Evolutionary conservation across 2,329 filamentous ascomycete species (phyloP).

Genomic region (Pseudogymnoascus sp.): DNA sequence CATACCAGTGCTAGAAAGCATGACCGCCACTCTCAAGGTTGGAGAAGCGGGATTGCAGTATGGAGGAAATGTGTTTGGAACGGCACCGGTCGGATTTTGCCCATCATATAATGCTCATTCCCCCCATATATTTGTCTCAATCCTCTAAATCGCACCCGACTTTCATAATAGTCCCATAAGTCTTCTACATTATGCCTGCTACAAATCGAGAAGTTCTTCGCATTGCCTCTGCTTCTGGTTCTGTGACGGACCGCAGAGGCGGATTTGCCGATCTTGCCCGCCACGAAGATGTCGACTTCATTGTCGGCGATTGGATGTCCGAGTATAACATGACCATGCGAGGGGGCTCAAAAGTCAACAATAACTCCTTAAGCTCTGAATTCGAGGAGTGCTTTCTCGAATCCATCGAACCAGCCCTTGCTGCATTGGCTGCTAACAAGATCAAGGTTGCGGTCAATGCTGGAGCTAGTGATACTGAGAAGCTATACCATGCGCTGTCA

Average conservation of each 20-base stretch:
- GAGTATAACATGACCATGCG: conserved; percentile 32
- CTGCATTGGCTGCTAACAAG: conserved; percentile 39
- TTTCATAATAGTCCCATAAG: not conserved
- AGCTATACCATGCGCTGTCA: conserved; percentile 31
- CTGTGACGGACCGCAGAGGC: conserved; percentile 38
- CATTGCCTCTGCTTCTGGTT: conserved; percentile 33
- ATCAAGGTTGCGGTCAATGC: conserved; percentile 51
- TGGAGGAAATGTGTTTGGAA: not conserved
- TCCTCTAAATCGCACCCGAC: not conserved
- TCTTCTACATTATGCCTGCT: conserved; percentile 1
- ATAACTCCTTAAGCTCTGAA: not conserved
- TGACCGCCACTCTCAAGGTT: not conserved
- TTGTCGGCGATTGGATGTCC: conserved; percentile 45
- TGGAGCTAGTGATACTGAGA: conserved; percentile 46
- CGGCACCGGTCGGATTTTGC: not conserved
- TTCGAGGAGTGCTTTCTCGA: conserved; percentile 15
- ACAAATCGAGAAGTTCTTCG: not conserved
- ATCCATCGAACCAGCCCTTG: conserved; percentile 28
- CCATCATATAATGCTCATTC: not conserved
- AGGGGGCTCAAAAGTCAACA: conserved; percentile 22
- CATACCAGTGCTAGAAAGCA: not conserved
- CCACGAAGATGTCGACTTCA: conserved; percentile 41
- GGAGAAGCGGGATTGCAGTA: not conserved
- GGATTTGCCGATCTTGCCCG: conserved; percentile 35
- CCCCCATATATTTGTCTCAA: not conserved